These are phyloP conservation scores for Fusarium equiseti DNA, from an alignment of 2,329 filamentous ascomycete species.

Conservation along the genomic window DNA sequence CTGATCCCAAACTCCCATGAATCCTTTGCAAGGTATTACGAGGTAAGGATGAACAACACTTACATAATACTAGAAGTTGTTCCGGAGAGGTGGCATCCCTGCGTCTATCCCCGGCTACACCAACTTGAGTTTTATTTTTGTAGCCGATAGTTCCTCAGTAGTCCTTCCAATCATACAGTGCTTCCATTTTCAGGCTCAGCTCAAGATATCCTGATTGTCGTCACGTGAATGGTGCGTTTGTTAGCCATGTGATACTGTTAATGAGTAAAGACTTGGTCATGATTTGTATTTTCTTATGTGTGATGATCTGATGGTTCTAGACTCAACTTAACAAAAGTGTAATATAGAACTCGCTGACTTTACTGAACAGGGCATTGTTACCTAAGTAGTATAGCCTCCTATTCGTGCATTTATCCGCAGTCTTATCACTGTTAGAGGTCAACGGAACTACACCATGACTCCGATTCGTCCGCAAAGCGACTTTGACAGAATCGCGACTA, in stretches of 20 bases:
- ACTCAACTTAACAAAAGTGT: neutral
- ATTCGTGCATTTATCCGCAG: slow-evolving; percentile 22
- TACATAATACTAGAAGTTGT: slow-evolving; percentile 2
- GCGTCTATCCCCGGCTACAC: neutral
- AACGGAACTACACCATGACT: slow-evolving; percentile 16
- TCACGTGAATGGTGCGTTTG: neutral
- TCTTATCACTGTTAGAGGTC: slow-evolving; percentile 16
- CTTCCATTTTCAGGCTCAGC: neutral
- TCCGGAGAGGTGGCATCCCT: neutral
- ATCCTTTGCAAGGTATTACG: slow-evolving; percentile 16
- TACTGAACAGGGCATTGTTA: neutral
- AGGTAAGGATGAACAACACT: neutral
- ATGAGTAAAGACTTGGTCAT: neutral
- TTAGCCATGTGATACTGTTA: neutral
- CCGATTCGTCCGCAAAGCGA: slow-evolving; percentile 32
- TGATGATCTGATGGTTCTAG: slow-evolving; percentile 9
- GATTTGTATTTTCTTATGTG: neutral
- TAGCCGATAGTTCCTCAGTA: neutral
- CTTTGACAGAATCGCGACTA: slow-evolving; percentile 6
- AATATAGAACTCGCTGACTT: slow-evolving; percentile 1
- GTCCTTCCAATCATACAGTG: neutral
- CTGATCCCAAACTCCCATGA: slow-evolving; percentile 15
- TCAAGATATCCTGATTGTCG: neutral
- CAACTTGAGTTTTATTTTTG: neutral
- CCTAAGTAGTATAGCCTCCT: neutral